Conservation (phyloP, 495 filamentous ascomycete species). For the Alectoria sarmentosa region DNA sequence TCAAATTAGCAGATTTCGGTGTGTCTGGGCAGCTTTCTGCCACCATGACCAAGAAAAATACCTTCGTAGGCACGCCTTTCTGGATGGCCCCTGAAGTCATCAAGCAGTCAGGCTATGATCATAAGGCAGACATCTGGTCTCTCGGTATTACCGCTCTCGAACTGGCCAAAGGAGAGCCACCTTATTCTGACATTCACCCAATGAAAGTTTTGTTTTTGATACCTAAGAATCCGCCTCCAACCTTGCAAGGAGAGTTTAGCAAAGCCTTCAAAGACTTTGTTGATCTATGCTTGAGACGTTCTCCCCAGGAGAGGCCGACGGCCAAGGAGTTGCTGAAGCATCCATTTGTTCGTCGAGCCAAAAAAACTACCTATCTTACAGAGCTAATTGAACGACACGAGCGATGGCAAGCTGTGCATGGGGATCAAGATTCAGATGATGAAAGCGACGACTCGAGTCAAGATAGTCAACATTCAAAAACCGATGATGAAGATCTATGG, state of each 20-base stretch:
- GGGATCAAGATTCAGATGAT: conserved; percentile 44
- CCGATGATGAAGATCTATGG: conserved; percentile 79
- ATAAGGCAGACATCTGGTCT: conserved; percentile 99
- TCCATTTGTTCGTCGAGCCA: conserved; percentile 81
- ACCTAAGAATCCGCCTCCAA: conserved; percentile 85
- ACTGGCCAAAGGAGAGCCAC: conserved; percentile 85
- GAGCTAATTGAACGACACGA: conserved; percentile 88
- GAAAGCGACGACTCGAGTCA: conserved; percentile 49
- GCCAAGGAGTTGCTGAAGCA: conserved; percentile 85
- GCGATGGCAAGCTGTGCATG: conserved; percentile 70
- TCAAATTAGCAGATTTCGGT: conserved; percentile 96
- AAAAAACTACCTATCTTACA: conserved; percentile 82
- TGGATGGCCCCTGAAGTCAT: conserved; percentile 99
- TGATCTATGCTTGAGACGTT: conserved; percentile 75
- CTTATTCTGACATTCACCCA: conserved; percentile 93
- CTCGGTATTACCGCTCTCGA: conserved; percentile 97
- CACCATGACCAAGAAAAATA: conserved; percentile 99
- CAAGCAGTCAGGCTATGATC: conserved; percentile 95
- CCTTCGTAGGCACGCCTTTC: conserved; percentile 96
- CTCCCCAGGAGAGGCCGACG: conserved; percentile 79
- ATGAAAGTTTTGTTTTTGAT: conserved; percentile 99
- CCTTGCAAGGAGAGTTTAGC: conserved; percentile 77
- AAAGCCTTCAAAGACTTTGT: conserved; percentile 93
- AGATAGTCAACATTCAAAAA: conserved; percentile 28
- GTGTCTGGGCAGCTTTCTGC: conserved; percentile 95